Evolutionary conservation across 768 basidiomycete genomes (phyloP).

Genomic region (Psilocybe cubensis): DNA sequence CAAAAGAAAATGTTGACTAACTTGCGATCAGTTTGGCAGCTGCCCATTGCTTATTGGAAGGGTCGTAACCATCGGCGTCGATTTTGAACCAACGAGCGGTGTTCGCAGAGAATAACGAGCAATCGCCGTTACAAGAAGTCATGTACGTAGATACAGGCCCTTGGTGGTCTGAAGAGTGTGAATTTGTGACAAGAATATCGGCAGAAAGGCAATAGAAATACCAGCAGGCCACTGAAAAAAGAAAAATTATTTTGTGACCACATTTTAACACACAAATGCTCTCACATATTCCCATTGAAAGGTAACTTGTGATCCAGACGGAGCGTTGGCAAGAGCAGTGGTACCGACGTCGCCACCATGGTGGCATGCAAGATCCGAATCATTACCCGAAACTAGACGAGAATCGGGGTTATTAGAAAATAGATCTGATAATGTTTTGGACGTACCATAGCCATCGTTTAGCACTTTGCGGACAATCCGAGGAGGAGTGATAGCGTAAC

Average conservation of each 20-base stretch:
- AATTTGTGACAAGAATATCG: constrained; percentile 5
- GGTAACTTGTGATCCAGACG: constrained; percentile 43
- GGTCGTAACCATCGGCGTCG: constrained; percentile 47
- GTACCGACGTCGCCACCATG: constrained; percentile 43
- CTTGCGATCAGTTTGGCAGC: constrained; percentile 44
- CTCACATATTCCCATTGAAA: constrained; percentile 50
- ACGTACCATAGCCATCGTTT: constrained; percentile 36
- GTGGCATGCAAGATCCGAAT: constrained; percentile 47
- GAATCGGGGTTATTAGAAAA: constrained; percentile 1
- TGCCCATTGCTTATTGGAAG: constrained; percentile 41
- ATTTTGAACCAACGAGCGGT: constrained; percentile 53
- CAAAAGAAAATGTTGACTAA: constrained; percentile 23
- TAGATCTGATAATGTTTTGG: background rate
- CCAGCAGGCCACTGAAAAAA: constrained; percentile 40
- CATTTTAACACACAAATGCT: constrained; percentile 2
- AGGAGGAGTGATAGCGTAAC: constrained; percentile 30
- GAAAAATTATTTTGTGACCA: constrained; percentile 2
- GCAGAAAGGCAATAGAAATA: constrained; percentile 16
- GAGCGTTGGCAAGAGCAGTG: constrained; percentile 35
- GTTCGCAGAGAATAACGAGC: constrained; percentile 39
- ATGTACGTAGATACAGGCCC: constrained; percentile 57
- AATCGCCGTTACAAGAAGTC: constrained; percentile 51
- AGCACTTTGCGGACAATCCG: constrained; percentile 37
- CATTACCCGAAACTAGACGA: constrained; percentile 20
- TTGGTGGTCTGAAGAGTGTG: constrained; percentile 41